Base-by-base conservation (phyloP, 371 early-diverging fungal species). In the Lichtheimia ornata region DNA sequence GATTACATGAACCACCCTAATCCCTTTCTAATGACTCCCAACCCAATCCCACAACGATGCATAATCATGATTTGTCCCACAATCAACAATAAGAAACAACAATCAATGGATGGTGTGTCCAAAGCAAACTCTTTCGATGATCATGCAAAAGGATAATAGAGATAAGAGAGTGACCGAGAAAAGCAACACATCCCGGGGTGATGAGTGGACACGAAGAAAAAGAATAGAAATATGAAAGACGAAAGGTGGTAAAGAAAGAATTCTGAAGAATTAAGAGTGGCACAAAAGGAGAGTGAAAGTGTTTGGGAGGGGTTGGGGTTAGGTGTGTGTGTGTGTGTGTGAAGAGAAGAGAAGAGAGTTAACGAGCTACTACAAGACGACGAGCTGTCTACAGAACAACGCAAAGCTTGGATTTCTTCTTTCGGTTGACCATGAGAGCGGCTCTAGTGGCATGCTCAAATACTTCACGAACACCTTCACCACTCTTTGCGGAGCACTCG, bases 401-500 rank as follows among this genome's bases (percentile, higher is more conserved):
- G 62, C 71, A 71, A 17, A 55, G 41, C 59, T 64, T 66, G 42
- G 20, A 27, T 60, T 65, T 69, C 59, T 64, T 64, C 62, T 62
- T 66, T 59, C 64, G 66, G 59, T 67, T 85, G 17, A 85, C 86
- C 56, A 59, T 88, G 50, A 73, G 76, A 50, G 77, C 84, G 13
- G 82, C 90, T 6, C 71, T 69, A 5, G 81, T 88, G 15, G 90
- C 89, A 62, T 84, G 81, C 63, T 88, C 88, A 79, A 91, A 89
- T 22, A 93, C 91, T 56, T 90, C 90, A 62, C 81, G 77, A 24
- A 93, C 91, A 55, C 88, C 86, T 59, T 90, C 87, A 27, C 86
- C 84, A 27, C 75, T 79, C 64, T 82, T 81, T 41, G 94, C 91
- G 61, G 82, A 82, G 70, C 94, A 93, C 66, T 91, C 93, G 42